These are phyloP conservation scores for Kalaharituber pfeilii DNA, from an alignment of 2,329 filamentous ascomycete species.

Conservation along the genomic window DNA sequence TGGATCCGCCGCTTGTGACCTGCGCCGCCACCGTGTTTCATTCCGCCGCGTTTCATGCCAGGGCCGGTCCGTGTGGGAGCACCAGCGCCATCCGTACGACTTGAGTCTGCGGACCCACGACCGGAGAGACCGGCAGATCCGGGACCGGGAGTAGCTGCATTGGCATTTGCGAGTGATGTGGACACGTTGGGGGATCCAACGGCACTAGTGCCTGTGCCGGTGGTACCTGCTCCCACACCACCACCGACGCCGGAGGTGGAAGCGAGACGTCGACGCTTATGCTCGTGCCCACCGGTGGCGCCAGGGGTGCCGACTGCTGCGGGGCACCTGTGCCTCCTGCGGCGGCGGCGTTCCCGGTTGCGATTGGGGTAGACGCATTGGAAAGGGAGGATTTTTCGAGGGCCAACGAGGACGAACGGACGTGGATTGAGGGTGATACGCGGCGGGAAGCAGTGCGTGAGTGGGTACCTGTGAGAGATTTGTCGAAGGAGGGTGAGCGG, in stretches of 20 bases:
- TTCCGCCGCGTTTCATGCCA: slow-evolving; percentile 11
- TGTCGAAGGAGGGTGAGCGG: slow-evolving; percentile 16
- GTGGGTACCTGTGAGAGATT: neutral
- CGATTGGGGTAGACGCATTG: neutral
- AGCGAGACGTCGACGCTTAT: neutral
- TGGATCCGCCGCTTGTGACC: neutral
- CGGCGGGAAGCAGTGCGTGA: neutral
- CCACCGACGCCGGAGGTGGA: neutral
- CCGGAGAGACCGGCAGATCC: slow-evolving; percentile 7
- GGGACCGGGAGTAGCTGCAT: slow-evolving; percentile 12
- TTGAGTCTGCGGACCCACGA: neutral
- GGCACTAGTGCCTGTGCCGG: neutral
- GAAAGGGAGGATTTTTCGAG: neutral
- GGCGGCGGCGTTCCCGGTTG: neutral
- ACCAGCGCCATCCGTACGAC: neutral
- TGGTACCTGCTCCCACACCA: neutral
- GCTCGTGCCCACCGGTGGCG: neutral
- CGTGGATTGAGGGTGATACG: neutral
- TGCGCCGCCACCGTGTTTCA: slow-evolving; percentile 1
- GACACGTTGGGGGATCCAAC: neutral
- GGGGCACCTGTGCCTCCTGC: neutral
- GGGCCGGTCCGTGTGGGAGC: neutral
- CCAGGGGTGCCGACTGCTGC: neutral
- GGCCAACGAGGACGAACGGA: neutral
- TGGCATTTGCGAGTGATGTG: neutral